Percentiles rank a stretch among this genome's conserved stretches.
These are phyloP conservation scores for Chalciporus sphaerocephalus DNA, from an alignment of 768 basidiomycete genomes.

Conservation along the genomic window DNA sequence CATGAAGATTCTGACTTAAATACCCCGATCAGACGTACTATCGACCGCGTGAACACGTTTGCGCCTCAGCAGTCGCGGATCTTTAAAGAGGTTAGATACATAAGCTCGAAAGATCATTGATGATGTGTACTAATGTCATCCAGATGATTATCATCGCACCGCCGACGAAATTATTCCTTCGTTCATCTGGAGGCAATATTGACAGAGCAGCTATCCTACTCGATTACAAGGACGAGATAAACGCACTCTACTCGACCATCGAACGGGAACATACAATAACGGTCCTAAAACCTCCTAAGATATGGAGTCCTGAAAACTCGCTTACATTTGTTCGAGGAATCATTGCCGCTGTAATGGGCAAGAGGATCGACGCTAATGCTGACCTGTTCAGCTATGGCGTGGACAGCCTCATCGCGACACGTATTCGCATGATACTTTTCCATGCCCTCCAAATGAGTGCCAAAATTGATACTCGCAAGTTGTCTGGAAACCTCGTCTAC, in stretches of 20 bases:
- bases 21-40: not conserved
- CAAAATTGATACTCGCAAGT: constrained; percentile 14
- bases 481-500: constrained; percentile 34
- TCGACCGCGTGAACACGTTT: constrained; percentile 20
- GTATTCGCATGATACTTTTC: constrained; percentile 38
- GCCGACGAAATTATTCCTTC: constrained; percentile 10
- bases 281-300: constrained; percentile 11
- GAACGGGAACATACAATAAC: constrained; percentile 3
- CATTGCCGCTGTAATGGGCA: constrained; percentile 11
- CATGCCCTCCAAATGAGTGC: constrained; percentile 29
- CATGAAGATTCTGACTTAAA: not conserved
- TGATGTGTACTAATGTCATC: not conserved
- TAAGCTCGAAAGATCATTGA: not conserved
- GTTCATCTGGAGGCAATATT: not conserved
- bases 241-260: constrained; percentile 8
- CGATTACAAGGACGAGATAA: constrained; percentile 12
- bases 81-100: constrained; percentile 16
- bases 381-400: constrained; percentile 12
- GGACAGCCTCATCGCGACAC: constrained; percentile 38
- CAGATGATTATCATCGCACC: constrained; percentile 18
- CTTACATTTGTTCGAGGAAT: constrained; percentile 13
- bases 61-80: constrained; percentile 20
- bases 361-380: constrained; percentile 6
- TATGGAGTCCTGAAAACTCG: constrained; percentile 15
- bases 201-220: constrained; percentile 14